Evolutionary conservation across 257 asterid species (phyloP), one percentile per base, ranked within the genome.

Genomic region (Linderniella brevidens): DNA sequence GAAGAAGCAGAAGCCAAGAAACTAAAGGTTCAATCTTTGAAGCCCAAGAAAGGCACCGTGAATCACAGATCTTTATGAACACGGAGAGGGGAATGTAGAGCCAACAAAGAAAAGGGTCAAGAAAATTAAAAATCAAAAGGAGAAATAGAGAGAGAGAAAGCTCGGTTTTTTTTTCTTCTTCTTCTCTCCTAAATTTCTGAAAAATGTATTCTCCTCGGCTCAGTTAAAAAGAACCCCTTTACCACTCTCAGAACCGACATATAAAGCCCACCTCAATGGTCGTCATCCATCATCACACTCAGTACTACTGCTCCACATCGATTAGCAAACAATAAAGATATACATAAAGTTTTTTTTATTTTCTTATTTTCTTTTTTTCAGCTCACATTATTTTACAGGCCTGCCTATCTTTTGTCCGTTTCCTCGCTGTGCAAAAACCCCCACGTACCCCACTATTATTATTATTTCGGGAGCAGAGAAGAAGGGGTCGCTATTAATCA

Each of bases 141-240:
- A 39, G 56, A 32, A 40, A 37, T 36, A 52, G 45, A 35, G 13
- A 25, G 36, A 35, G 16, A 8, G 37, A 51, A 68, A 48, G 15
- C 46, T 32, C 32, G 6, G 6, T 6, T 25, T 25, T 25, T 25
- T 25, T 65, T 68, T 63, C 58, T 64, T 65, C 77, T 25, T 25
- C 6, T 25, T 65, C 69, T 63, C 58, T 64, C 67, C 77, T 69
- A 71, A 66, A 11, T 68, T 64, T 68, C 62, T 52, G 65, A 67
- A 60, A 48, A 63, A 44, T 60, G 25, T 59, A 66, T 70, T 57
- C 60, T 20, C 60, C 43, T 20, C 37, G 15, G 45, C 48, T 46
- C 54, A 35, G 56, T 36, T 64, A 65, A 13, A 8, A 9, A 18
- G 17, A 66, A 70, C 70, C 63, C 62, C 49, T 54, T 53, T 61